Base-by-base conservation (phyloP, 306 rosid genomes). In the Oemleria cerasiformis region DNA sequence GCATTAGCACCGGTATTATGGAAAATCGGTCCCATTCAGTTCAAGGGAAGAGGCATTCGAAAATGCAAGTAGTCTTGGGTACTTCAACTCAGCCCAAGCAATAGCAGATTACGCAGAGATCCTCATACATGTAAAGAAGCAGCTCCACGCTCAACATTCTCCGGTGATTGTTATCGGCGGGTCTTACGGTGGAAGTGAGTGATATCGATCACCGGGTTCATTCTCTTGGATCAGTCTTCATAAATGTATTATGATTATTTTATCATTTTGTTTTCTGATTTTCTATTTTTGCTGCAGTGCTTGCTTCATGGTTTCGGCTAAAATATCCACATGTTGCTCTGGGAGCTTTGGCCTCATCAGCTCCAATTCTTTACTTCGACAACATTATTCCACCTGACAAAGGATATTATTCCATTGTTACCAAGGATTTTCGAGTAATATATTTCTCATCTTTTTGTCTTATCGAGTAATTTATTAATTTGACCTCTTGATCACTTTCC, bases 161-260 rank as follows among this genome's bases (percentile, higher is more conserved):
- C 97, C 96, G 0, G 81, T 87, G n/a, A 80, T 89, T 75, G 92
- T 89, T 2, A 50, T 92, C 23, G 98, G 97, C 65, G 97, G 84
- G 56, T 92, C 97, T 30, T 92, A 89, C 17, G 94, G 97, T 50
- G 97, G 94, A 92, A 92, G 97, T 92, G 17, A 80, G 94, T 83
- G 4, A 17, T 25, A 25, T 25, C 30, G 30, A 2, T 25, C 64
- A 23, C 5, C 5, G 19, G 8, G 9, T 8, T 9, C 16, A 39
- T 25, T 25, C 30, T 1, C 1, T 25, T 2, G 1, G 1, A 1
- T 25, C 30, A 25, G 30, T 20, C 38, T 63, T 72, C 34, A n/a
- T 11, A 21, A 63, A 34, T 39, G 9, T 8, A 8, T 23, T 39
- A 50, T 56, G 5, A 14, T 76, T 23, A 15, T 10, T 38, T 44